Evolutionary conservation across 2,329 filamentous ascomycete genomes (phyloP), one percentile per base, ranked within the genome.

Genomic region (Fusarium concolor): DNA sequence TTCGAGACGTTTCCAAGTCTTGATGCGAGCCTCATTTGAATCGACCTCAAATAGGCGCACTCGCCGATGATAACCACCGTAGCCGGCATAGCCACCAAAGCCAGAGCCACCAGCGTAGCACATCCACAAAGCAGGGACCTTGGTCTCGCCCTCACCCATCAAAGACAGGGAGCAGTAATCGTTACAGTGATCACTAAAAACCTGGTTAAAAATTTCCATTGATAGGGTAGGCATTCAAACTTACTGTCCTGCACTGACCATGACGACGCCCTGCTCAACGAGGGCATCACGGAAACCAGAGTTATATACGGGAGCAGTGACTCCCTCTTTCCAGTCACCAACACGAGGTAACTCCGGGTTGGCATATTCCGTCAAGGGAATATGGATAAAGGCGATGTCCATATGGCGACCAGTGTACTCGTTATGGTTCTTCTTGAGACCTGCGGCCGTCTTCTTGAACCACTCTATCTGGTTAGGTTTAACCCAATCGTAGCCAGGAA

Each of bases 311-410:
- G 96, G 96, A 0, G 96, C 95, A 1, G 95, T 98, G 15, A 96
- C 91, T 18, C 88, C 85, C 77, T 99, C 96, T 54, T 87, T 89
- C 89, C 90, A 96, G 26, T 88, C 83, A 11, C 96, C 96, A 14
- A 80, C 65, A 26, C 78, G 78, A 18, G 91, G 86, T 33, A 91
- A 87, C 4, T 86, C 83, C 2, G 80, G 76, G 49, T 90, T 86
- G 38, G 86, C 84, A 75, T 97, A 97, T 78, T 99, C 96, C 0
- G 96, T 94, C 5, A 99, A 83, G 0, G 96, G 96, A 56, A 99
- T 99, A 77, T 99, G 96, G 66, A 99, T 96, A 76, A 99, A 99
- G 1, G 96, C 93, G 78, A 98, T 88, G 76, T 99, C 92, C 87
- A 99, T 92, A 77, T 98, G 96, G 51, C 94, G 91, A 75, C 96